Percentiles rank a stretch among this genome's conserved stretches.
Evolutionary conservation across 2,329 filamentous ascomycete species (phyloP).

Genomic region (Thermoascus crustaceus): DNA sequence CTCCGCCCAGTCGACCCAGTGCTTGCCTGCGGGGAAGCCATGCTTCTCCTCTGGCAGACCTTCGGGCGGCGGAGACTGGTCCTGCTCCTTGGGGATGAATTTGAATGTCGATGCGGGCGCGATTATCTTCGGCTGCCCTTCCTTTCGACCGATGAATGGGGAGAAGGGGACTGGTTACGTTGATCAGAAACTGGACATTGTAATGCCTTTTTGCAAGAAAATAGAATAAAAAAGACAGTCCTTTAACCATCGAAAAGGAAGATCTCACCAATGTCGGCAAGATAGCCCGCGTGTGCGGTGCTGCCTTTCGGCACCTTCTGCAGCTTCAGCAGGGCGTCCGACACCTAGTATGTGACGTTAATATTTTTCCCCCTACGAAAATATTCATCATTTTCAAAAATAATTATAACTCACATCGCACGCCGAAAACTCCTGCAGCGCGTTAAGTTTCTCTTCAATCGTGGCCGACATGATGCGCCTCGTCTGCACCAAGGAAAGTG

Average conservation of each 20-base stretch:
- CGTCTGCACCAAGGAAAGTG: neutral
- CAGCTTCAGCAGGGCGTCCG: constrained; percentile 64
- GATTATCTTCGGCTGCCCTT: constrained; percentile 27
- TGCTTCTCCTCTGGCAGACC: constrained; percentile 26
- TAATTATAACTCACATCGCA: constrained; percentile 30
- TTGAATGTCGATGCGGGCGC: constrained; percentile 38
- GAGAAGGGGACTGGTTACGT: constrained; percentile 26
- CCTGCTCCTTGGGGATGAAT: constrained; percentile 52
- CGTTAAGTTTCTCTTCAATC: constrained; percentile 27
- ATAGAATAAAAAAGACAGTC: no score
- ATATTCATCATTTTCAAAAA: neutral
- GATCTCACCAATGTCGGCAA: constrained; percentile 52
- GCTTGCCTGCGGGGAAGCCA: constrained; percentile 50
- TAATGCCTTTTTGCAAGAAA: no score
- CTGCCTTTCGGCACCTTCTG: constrained; percentile 34
- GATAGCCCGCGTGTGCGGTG: constrained; percentile 56
- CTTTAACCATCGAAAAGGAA: no score
- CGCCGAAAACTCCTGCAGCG: constrained; percentile 30
- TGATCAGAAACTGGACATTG: no score
- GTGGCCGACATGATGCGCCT: constrained; percentile 22
- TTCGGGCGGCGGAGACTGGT: constrained; percentile 30
- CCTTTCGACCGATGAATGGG: constrained; percentile 21
- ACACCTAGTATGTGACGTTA: constrained; percentile 43
- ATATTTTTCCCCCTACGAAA: neutral
- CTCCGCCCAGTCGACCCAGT: constrained; percentile 60